Base-by-base conservation (phyloP, 768 basidiomycete species). In the Lentinula aciculospora region DNA sequence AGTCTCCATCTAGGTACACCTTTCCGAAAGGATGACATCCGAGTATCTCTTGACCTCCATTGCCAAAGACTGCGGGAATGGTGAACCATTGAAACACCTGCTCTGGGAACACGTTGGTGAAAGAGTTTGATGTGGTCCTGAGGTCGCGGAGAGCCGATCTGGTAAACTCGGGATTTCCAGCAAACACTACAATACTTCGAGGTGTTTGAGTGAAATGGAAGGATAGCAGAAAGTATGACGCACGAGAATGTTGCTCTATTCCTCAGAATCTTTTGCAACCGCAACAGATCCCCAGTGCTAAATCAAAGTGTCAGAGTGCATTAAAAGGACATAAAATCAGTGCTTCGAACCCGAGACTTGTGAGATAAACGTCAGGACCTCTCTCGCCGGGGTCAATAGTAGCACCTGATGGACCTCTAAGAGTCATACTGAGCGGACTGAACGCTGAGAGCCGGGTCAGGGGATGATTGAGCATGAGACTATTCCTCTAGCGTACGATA, bases 41-140 rank as follows among this genome's bases (percentile, higher is more conserved):
- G 21, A 61, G 58, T 25, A 55, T 46, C 10, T 61, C 60, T 54
- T 61, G 60, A 5, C 60, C 57, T 13, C 60, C 60, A 21, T 61
- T 61, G 13, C 58, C 58, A 31, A 27, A 61, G 13, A 40, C 46
- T 10, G 60, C 49, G 5, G 58, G 50, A 27, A 61, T 48, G 13
- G 60, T 61, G 10, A 54, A 46, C 57, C 57, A 61, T 25, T 53
- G 37, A 31, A 58, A 53, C 6, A 58, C 12, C 5, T 40, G 27
- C 25, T 55, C 46, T 3, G 50, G 39, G 10, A 53, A 40, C 6
- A 53, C 19, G 2, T 32, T 36, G 39, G 23, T 19, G 19, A 37
- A 57, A 15, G 56, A 51, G 28, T 60, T 32, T n/a, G 32, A 28
- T 3, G 56, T 21, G n/a, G n/a, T 34, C 37, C 44, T 31, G 2